phyloP scores from a whole-genome alignment of 2,329 filamentous ascomycete species.

The Penicillium freii region DNA sequence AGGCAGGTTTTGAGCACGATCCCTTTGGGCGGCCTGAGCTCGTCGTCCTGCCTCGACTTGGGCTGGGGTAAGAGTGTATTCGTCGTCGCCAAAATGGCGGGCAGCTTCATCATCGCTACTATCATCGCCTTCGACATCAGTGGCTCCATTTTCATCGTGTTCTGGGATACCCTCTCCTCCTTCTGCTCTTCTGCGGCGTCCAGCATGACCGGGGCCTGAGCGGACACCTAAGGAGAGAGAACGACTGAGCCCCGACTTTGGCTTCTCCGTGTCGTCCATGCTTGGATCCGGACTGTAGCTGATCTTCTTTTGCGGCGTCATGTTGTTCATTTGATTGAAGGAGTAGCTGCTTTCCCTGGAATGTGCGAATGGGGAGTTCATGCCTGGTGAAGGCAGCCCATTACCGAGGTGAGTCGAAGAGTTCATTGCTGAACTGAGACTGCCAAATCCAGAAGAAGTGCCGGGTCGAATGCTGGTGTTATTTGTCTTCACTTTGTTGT shows the following conservation, averaged over 20 bases:
- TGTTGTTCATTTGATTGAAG: constrained; percentile 32
- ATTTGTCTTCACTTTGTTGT: constrained; percentile 43
- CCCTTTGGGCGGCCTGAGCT: constrained; percentile 23
- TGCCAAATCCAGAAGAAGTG: constrained; percentile 45
- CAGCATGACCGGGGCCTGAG: constrained; percentile 44
- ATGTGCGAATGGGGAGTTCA: constrained; percentile 28
- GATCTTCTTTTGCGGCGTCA: constrained; percentile 36
- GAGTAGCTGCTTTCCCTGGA: constrained; percentile 25
- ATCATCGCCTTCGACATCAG: constrained; percentile 30
- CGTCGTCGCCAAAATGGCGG: constrained; percentile 38
- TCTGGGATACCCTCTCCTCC: constrained; percentile 20
- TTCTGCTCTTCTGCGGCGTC: constrained; percentile 22
- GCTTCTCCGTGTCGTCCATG: constrained; percentile 32
- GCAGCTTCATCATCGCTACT: constrained; percentile 39
- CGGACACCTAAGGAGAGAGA: constrained; percentile 46
- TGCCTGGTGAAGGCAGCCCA: constrained; percentile 23
- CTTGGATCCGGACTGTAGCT: constrained; percentile 41
- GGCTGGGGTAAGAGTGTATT: constrained; percentile 41
- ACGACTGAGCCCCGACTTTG: constrained; percentile 36
- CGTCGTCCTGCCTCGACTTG: constrained; percentile 39
- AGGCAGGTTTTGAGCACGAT: constrained; percentile 4
- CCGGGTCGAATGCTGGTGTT: constrained; percentile 33
- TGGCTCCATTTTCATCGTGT: constrained; percentile 16
- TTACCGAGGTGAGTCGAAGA: constrained; percentile 15
- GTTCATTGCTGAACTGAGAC: constrained; percentile 26